Base-by-base conservation (phyloP, 768 basidiomycete genomes). In the Artomyces pyxidatus region DNA sequence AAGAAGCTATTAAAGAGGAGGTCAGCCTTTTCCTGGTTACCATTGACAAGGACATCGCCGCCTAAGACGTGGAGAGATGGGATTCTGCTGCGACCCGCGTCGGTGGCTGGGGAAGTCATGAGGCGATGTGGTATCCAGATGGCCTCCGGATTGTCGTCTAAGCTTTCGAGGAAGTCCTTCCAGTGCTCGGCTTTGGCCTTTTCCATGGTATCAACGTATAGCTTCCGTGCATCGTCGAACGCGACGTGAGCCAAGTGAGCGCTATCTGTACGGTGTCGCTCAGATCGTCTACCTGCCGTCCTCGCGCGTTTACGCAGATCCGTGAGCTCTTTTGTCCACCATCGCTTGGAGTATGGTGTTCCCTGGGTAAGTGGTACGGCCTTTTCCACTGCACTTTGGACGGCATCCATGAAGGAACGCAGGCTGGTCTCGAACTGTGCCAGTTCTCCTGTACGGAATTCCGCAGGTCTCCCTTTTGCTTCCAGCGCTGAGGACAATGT, bases 1-100 rank as follows among this genome's bases (percentile, higher is more conserved):
- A 68, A 67, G 50, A 68, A 67, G 1, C 56, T 22, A 3, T 50
- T 12, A 29, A 47, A 47, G 1, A 68, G 54, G 0, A 51, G 6
- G 0, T 47, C 2, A 42, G 59, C 54, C 27, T 65, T 66, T 3
- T 58, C 47, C 9, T 49, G 19, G 37, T 68, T 66, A 0, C 19
- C 30, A 6, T 42, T 22, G n/a, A n/a, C n/a, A n/a, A n/a, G n/a
- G 26, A 52, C 58, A 9, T 45, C 48, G n/a, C 16, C 38, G 5
- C n/a, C 22, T 32, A 21, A 35, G 1, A 19, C 27, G 4, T 45
- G 40, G 10, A 62, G 54, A 12, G 53, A 35, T 1, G 59, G 59
- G 12, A 62, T 38, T 6, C 56, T 28, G 1, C 54, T 47, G 1
- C 42, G 23, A 2, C 48, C 46, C 1, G 55, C 53, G 25, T 62